Evolutionary conservation across 257 asterid species (phyloP), one percentile per base, ranked within the genome.

Genomic region (Nicotiana sylvestris): DNA sequence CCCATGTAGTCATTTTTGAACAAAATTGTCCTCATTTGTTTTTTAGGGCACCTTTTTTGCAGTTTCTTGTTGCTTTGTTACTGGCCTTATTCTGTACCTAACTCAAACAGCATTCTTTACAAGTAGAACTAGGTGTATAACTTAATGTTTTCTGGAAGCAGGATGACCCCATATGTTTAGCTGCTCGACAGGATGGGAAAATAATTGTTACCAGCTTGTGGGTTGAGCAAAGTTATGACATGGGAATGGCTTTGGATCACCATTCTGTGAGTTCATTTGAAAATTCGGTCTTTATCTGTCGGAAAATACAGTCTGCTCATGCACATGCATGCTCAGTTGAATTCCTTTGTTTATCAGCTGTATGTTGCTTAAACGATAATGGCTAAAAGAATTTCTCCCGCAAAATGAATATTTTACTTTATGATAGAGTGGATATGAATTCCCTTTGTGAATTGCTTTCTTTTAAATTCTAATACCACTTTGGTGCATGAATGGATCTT

Each of bases 181-280:
- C 95, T 84, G 98, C 99, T 58, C 89, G 95, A 86, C 87, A 88
- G 76, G 96, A 92, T 65, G 95, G 93, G 62, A 93, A 96, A 91
- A 83, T 77, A 55, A 68, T 96, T 83, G 98, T 94, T 72, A 92
- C 93, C 81, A 88, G 89, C 69, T 83, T 91, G 49, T 96, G 99
- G 99, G 98, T 96, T 80, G 95, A 86, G 66, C 97, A 94, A 85
- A 89, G 98, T 86, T 90, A 69, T 85, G 96, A 90, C 33, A 76
- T 82, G 81, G 98, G 94, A 81, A 80, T 84, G 92, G 90, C 88
- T 81, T 90, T 90, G 27, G 94, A 92, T 80, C 88, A 89, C 60
- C 78, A 80, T 32, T 81, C 89, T 9, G 98, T 94, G 70, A 88
- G 99, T 88, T 87, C 85, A 58, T 76, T 29, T 72, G 67, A 27